Evolutionary conservation across 495 filamentous ascomycete genomes (phyloP).

Genomic region (Aspergillus sclerotiicarbonarius): DNA sequence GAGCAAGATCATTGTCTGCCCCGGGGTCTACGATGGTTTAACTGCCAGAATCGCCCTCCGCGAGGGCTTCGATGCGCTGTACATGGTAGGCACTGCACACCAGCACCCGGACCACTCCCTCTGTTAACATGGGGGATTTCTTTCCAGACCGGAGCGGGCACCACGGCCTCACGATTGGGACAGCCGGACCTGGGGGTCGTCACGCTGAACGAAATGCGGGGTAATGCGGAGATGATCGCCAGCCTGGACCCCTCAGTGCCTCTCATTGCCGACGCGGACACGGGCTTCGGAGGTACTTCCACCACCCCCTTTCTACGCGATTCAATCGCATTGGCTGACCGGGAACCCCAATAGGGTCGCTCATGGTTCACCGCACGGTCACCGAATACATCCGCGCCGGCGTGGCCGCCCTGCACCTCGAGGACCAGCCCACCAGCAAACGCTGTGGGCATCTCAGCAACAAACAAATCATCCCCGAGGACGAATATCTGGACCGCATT

Average conservation of each 20-base stretch:
- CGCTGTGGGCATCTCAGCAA: slow-evolving; percentile 55
- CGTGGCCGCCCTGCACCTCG: slow-evolving; percentile 61
- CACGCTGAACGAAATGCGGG: slow-evolving; percentile 19
- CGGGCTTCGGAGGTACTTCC: slow-evolving; percentile 50
- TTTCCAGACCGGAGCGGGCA: slow-evolving; percentile 34
- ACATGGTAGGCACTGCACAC: neutral
- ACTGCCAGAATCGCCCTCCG: slow-evolving; percentile 54
- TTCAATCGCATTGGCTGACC: too few species aligned
- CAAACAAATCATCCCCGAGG: slow-evolving; percentile 52
- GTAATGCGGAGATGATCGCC: slow-evolving; percentile 23
- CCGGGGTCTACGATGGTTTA: slow-evolving; percentile 59
- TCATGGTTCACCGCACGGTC: slow-evolving; percentile 55
- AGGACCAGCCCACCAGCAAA: slow-evolving; percentile 62
- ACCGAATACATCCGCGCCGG: slow-evolving; percentile 53
- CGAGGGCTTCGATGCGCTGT: slow-evolving; percentile 35
- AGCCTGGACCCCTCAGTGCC: slow-evolving; percentile 28
- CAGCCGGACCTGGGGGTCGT: slow-evolving; percentile 58
- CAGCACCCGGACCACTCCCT: slow-evolving; percentile 14
- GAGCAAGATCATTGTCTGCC: slow-evolving; percentile 21
- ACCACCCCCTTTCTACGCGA: too few species aligned
- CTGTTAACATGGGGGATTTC: too few species aligned
- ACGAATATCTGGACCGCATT: slow-evolving; percentile 50
- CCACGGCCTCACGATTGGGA: slow-evolving; percentile 54
- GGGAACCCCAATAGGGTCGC: slow-evolving; percentile 20
- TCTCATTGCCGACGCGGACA: slow-evolving; percentile 63